Percentiles rank a stretch among this genome's conserved stretches.
These are phyloP conservation scores for Magnaporthiopsis incrustans DNA, from an alignment of 2,329 filamentous ascomycete species.

Conservation along the genomic window DNA sequence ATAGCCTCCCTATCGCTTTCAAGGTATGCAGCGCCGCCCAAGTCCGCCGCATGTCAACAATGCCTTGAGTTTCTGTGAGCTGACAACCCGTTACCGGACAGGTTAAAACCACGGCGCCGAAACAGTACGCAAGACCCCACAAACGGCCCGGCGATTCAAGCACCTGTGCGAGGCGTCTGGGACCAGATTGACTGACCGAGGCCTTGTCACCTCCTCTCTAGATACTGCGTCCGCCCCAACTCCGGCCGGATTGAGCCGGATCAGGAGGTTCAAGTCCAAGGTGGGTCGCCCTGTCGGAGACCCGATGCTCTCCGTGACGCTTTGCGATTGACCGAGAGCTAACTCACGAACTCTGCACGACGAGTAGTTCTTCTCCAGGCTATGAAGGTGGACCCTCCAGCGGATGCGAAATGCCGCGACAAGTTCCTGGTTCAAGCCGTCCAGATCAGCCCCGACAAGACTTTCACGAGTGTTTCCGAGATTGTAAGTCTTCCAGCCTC, in stretches of 20 bases:
- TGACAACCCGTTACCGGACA: conserved; percentile 31
- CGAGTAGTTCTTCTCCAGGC: conserved; percentile 80
- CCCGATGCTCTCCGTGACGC: neutral
- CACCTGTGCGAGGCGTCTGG: neutral
- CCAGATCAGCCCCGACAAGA: conserved; percentile 71
- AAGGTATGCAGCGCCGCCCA: conserved; percentile 42
- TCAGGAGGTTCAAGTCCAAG: conserved; percentile 84
- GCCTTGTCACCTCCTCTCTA: conserved; percentile 27
- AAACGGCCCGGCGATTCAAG: conserved; percentile 8
- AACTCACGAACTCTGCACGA: neutral
- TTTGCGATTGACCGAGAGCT: conserved; percentile 1
- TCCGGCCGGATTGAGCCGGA: conserved; percentile 91
- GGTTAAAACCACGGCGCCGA: conserved; percentile 98
- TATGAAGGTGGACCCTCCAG: conserved; percentile 89
- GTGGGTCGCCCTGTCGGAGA: conserved; percentile 40
- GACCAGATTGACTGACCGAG: neutral
- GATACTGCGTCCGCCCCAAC: conserved; percentile 97
- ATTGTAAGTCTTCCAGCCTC: conserved; percentile 52
- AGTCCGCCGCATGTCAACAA: neutral
- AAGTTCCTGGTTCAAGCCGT: conserved; percentile 20
- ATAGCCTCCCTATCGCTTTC: conserved; percentile 56
- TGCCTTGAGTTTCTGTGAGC: conserved; percentile 26
- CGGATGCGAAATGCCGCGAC: conserved; percentile 67
- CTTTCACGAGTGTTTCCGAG: conserved; percentile 69
- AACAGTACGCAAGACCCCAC: conserved; percentile 71